Base-by-base conservation (phyloP, 352 stramenopile genomes). In the Globisporangium nagaii region DNA sequence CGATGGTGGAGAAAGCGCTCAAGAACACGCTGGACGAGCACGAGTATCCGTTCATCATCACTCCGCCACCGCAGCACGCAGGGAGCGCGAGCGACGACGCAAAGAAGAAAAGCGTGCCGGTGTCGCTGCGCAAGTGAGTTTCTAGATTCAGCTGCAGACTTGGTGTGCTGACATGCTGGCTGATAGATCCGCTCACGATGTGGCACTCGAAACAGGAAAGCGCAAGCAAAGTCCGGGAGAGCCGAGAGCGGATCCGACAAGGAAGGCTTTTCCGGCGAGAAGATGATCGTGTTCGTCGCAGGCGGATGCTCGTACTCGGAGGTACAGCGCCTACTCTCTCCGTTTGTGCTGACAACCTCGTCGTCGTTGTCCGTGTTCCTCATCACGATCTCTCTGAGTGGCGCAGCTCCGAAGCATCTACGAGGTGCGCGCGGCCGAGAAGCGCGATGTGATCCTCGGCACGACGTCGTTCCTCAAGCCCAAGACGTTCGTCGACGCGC, bases 221-320 rank as follows among this genome's bases (percentile, higher is more conserved):
- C 61, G 4, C 44, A 49, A 37, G 59, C 45, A 8, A 66, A 66
- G 31, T 30, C 13, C 5, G 53, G 65, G 5, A 83, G 76, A 20
- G 31, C 53, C 17, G 62, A 75, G 27, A 25, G 56, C 62, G 52
- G 45, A 43, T 53, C 47, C 13, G 74, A 84, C 12, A 83, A 70
- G 27, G 79, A 82, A 12, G 60, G 57, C 0, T 89, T 91, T 49
- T 66, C 59, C 2, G 84, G 85, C 27, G 89, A 94, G 50, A 95
- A 97, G 58, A 85, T 97, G 65, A 90, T 99, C 60, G 89, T 98
- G 6, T 98, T 98, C 52, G 81, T 98, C 31, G 85, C 85, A 19
- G 96, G 96, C 28, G 96, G 96, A 1, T 84, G 96, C 48, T 92
- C 90, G 19, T 98, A 97, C 66, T 94, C 87, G 0, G 96, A 99